Evolutionary conservation across 495 filamentous ascomycete species (phyloP), one percentile per base, ranked within the genome.

Genomic region (Aspergillus indologenus): DNA sequence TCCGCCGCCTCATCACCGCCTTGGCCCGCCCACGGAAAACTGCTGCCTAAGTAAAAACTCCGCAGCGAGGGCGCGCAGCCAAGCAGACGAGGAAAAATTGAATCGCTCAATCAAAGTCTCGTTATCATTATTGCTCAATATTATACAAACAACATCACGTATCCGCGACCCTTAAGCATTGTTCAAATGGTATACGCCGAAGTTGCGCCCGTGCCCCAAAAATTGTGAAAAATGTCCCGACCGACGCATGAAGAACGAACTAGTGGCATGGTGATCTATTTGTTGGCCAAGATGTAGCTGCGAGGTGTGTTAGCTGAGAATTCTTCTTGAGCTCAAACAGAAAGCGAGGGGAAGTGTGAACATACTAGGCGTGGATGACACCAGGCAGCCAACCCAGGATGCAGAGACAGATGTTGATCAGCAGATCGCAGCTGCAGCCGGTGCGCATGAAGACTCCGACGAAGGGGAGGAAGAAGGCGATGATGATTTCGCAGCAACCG

Each of bases 401-500:
- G 26, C 47, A 50, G n/a, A 50, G 21, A 29, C 47, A 50, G 47
- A 50, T 50, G 47, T 50, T 50, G 47, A 50, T 50, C 21, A 50
- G 47, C 9, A 50, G 47, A 26, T 50, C 47, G 47, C 47, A 50
- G 21, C 47, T 26, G 47, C 47, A 50, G 8, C 47, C 47, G 22
- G 47, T 50, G 47, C 47, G 47, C 47, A 50, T 50, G 47, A 50
- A 50, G 17, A 50, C 47, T 5, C 47, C 47, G 2, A 50, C 47
- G 47, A 50, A 50, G 47, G 47, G 47, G 47, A 50, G 47, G 47
- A 50, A 50, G 47, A 50, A 50, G 22, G 47, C 47, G 47, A 50
- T 50, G 47, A 50, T 50, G 47, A 50, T 26, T 50, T 50, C 47
- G 47, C 47, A 50, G 22, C 47, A 50, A 17, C 47, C 47, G 47